phyloP scores from a whole-genome alignment of 2,329 filamentous ascomycete species.

The Colletotrichum karsti region DNA sequence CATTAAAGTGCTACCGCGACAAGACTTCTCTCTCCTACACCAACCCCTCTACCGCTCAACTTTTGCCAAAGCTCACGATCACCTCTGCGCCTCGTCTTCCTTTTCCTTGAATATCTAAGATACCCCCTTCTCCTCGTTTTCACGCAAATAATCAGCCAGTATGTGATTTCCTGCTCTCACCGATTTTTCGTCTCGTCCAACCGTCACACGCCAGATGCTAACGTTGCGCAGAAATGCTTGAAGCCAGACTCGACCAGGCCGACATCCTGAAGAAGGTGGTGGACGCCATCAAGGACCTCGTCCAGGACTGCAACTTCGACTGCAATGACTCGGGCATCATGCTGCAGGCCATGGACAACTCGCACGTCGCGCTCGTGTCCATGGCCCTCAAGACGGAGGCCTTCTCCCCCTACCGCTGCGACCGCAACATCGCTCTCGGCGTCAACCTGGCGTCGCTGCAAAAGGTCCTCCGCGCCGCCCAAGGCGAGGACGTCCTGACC shows the following conservation, averaged over 20 bases:
- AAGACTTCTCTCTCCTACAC: constrained; percentile 24
- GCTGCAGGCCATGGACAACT: constrained; percentile 99
- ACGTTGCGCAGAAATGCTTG: constrained; percentile 73
- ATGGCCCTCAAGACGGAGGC: constrained; percentile 98
- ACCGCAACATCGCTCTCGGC: constrained; percentile 97
- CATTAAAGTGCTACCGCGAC: constrained; percentile 42
- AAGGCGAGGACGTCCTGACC: constrained; percentile 93
- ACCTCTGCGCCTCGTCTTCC: background rate
- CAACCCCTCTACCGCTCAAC: constrained; percentile 15
- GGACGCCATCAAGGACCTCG: constrained; percentile 98
- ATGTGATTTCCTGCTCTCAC: background rate
- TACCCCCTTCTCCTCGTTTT: constrained; percentile 17
- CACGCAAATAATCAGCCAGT: constrained; percentile 18
- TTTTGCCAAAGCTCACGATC: constrained; percentile 6
- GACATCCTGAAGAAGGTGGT: constrained; percentile 97
- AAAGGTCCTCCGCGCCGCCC: constrained; percentile 94
- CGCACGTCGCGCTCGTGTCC: constrained; percentile 96
- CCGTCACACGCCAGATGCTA: constrained; percentile 36
- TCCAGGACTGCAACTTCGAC: constrained; percentile 99
- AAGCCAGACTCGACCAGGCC: constrained; percentile 96
- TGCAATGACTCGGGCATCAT: constrained; percentile 99
- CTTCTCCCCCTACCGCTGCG: constrained; percentile 96
- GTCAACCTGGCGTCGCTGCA: constrained; percentile 97
- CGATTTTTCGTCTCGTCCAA: background rate
- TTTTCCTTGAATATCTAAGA: constrained; percentile 11